These are phyloP conservation scores for Ophiostoma piceae DNA, from an alignment of 2,329 filamentous ascomycete genomes.

Conservation along the genomic window DNA sequence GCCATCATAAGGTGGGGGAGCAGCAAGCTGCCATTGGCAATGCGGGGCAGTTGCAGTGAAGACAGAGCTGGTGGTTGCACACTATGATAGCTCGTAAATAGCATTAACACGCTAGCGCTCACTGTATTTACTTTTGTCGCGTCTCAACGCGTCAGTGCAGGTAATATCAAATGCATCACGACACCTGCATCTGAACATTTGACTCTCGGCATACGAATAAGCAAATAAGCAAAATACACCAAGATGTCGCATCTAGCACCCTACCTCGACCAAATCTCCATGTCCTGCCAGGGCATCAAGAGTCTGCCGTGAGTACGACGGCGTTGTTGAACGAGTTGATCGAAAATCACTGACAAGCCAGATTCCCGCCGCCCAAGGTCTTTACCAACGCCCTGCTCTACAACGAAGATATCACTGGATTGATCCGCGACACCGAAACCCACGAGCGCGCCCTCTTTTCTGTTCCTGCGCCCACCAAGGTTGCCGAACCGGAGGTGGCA, in stretches of 20 bases:
- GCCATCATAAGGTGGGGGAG: not conserved
- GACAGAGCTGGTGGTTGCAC: not conserved
- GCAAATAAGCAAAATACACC: not conserved
- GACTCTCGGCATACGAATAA: no score
- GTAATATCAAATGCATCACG: not conserved
- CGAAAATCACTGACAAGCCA: conserved; percentile 35
- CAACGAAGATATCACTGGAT: conserved; percentile 82
- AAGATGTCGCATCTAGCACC: conserved; percentile 63
- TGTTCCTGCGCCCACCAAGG: conserved; percentile 61
- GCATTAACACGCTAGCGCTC: not conserved
- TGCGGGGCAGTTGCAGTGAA: conserved; percentile 17
- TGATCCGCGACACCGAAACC: conserved; percentile 91
- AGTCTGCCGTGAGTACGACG: conserved; percentile 58
- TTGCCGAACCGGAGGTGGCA: not conserved
- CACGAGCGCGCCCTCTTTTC: conserved; percentile 96
- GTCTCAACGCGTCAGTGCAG: conserved; percentile 1
- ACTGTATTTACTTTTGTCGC: conserved; percentile 10
- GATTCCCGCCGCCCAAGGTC: conserved; percentile 85
- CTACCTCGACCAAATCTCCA: conserved; percentile 70
- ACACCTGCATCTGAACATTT: not conserved
- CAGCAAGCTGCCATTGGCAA: conserved; percentile 14
- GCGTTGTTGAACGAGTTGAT: not conserved
- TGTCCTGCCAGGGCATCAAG: conserved; percentile 71
- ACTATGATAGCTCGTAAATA: not conserved
- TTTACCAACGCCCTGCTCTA: conserved; percentile 91